A percentile compares a stretch with the other conserved stretches of the same genome.
These are phyloP conservation scores for Ehretia macrophylla DNA, from an alignment of 257 asterid species.

Conservation along the genomic window DNA sequence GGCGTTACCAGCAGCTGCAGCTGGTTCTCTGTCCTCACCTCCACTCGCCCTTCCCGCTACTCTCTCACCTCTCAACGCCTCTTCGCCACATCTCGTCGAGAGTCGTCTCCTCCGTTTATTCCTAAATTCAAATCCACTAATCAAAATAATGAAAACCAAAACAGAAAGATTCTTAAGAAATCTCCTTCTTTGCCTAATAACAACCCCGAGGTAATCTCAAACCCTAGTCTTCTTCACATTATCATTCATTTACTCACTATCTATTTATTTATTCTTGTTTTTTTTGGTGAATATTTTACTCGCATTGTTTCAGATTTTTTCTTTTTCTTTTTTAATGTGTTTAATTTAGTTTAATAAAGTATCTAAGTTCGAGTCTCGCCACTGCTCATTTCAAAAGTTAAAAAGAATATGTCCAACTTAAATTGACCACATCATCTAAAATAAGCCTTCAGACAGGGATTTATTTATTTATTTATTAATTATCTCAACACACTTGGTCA, in stretches of 20 bases:
- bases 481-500: too few species aligned
- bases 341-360: too few species aligned
- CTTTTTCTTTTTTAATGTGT: neutral
- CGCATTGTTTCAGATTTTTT: neutral
- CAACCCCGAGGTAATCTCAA: slow-evolving; percentile 15
- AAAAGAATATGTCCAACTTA: too few species aligned
- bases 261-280: neutral
- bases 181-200: slow-evolving; percentile 9
- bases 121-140: slow-evolving; percentile 8
- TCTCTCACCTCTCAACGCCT: slow-evolving; percentile 25
- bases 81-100: slow-evolving; percentile 17
- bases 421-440: too few species aligned
- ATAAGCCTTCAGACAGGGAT: too few species aligned
- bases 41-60: slow-evolving; percentile 25
- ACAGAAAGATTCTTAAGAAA: slow-evolving; percentile 10
- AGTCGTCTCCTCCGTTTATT: slow-evolving; percentile 13
- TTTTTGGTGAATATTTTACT: neutral
- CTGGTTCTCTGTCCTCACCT: slow-evolving; percentile 25
- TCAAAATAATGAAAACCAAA: slow-evolving; percentile 4
- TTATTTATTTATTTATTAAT: too few species aligned
- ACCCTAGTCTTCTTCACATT: neutral
- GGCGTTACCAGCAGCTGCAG: slow-evolving; percentile 10
- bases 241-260: too few species aligned
- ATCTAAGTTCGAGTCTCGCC: too few species aligned
- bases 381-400: too few species aligned